Percentiles rank a stretch among this genome's conserved stretches.
phyloP scores from a whole-genome alignment of 371 early-diverging fungal species.

The Globomyces sp. region DNA sequence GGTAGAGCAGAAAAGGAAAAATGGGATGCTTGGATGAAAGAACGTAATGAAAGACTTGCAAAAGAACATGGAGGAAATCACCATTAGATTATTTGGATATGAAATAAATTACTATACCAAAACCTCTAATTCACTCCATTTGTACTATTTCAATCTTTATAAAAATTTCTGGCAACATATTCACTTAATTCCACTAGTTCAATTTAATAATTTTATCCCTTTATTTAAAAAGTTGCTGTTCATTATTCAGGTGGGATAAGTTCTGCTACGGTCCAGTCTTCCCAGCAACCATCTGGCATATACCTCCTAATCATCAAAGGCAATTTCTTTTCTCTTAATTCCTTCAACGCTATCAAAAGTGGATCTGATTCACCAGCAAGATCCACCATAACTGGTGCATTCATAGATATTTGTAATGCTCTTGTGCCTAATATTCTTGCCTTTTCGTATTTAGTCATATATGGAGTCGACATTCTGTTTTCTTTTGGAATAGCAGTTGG shows the following conservation, averaged over 20 bases:
- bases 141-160: no score
- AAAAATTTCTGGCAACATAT: no score
- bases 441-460: constrained; percentile 99
- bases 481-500: constrained; percentile 39
- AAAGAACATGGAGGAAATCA: constrained; percentile 26
- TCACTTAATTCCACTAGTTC: no score
- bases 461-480: constrained; percentile 90
- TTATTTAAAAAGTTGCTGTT: background rate
- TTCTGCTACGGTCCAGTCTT: constrained; percentile 97
- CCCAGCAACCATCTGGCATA: constrained; percentile 95
- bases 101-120: background rate
- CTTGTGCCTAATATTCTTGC: constrained; percentile 89
- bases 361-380: constrained; percentile 97
- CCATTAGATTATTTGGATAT: constrained; percentile 12
- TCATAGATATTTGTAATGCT: constrained; percentile 69
- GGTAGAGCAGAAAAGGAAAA: constrained; percentile 37
- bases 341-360: constrained; percentile 97
- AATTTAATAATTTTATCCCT: background rate
- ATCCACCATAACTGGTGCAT: constrained; percentile 98
- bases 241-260: constrained; percentile 61
- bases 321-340: constrained; percentile 92
- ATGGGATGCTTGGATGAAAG: constrained; percentile 44
- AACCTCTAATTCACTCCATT: background rate
- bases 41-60: constrained; percentile 38
- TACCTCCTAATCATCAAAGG: constrained; percentile 95